phyloP scores from a whole-genome alignment of 2,329 filamentous ascomycete genomes.

The Pyrenophora seminiperda region DNA sequence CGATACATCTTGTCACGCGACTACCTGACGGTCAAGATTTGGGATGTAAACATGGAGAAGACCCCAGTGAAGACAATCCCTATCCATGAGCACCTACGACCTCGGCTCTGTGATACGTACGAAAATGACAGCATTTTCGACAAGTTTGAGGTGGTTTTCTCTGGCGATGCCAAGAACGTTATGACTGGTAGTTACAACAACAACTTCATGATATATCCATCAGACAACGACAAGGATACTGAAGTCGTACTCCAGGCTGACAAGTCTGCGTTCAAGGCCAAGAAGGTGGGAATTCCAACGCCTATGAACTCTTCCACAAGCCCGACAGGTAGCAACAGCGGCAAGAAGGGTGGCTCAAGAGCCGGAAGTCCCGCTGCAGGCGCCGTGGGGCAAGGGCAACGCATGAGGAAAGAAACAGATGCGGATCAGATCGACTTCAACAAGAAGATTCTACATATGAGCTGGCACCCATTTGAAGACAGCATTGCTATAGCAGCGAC shows the following conservation, averaged over 20 bases:
- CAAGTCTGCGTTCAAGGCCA: conserved; percentile 99
- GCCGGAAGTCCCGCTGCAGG: conserved; percentile 83
- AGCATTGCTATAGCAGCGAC: conserved; percentile 99
- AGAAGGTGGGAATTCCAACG: conserved; percentile 97
- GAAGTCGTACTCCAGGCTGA: conserved; percentile 97
- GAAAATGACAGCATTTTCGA: conserved; percentile 99
- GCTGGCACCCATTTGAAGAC: conserved; percentile 99
- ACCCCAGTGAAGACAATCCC: conserved; percentile 98
- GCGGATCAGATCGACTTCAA: conserved; percentile 99
- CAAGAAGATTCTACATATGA: conserved; percentile 99
- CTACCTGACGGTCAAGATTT: conserved; percentile 98
- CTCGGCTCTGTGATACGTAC: conserved; percentile 94
- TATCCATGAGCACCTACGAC: conserved; percentile 95
- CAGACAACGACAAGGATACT: conserved; percentile 92
- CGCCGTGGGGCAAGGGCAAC: conserved; percentile 74
- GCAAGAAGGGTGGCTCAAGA: conserved; percentile 87
- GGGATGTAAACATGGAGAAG: conserved; percentile 99
- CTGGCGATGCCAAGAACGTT: conserved; percentile 95
- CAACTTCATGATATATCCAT: conserved; percentile 99
- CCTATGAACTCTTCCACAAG: conserved; percentile 87
- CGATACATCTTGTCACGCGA: conserved; percentile 97
- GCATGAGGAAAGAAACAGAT: conserved; percentile 99
- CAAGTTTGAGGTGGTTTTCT: conserved; percentile 99
- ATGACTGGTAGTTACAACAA: conserved; percentile 99
- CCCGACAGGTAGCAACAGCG: conserved; percentile 68